Evolutionary conservation across 1,139 yeast species (phyloP), one percentile per base, ranked within the genome.

Genomic region (Tardiomyces digboiensis): DNA sequence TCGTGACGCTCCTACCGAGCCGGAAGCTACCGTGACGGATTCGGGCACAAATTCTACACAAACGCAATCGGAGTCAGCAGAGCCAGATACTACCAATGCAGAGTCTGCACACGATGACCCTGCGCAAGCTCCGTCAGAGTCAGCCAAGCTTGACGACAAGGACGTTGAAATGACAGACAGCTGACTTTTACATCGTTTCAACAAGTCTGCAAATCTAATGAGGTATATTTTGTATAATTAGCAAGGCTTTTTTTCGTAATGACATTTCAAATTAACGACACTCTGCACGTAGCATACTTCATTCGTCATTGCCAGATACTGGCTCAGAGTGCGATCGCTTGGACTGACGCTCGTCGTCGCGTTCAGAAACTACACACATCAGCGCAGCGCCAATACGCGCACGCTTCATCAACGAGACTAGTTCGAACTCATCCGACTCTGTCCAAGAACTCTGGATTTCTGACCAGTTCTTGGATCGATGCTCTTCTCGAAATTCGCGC

Each of bases 401-500:
- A 6, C 21, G 14, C 2, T 22, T n/a, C 4, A 37, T 36, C 3
- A 49, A 47, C 14, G 13, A 29, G 7, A 29, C 21, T 33, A 80
- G 61, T 22, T 56, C 56, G 33, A 61, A 64, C 38, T 70, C 72
- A 52, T 78, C 76, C 10, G 67, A 69, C 20, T 65, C 65, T 26
- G 74, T 73, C 84, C 87, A 81, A 13, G 60, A 59, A 16, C 68
- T 68, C 45, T 73, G 75, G 19, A 71, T 63, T 10, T 67, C 79
- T 42, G 59, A 67, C 62, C 62, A 71, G 44, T 56, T 70, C 47
- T 64, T 71, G 53, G 52, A 72, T 60, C 52, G 64, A 64, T 58
- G 75, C 51, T 63, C 76, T 52, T 48, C 56, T 50, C 68, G 72
- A 59, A 62, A 75, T 49, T 55, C 60, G 50, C 53, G 33, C 10